These are phyloP conservation scores for Prunus yedoensis DNA, from an alignment of 331 rosid genomes.

Conservation along the genomic window DNA sequence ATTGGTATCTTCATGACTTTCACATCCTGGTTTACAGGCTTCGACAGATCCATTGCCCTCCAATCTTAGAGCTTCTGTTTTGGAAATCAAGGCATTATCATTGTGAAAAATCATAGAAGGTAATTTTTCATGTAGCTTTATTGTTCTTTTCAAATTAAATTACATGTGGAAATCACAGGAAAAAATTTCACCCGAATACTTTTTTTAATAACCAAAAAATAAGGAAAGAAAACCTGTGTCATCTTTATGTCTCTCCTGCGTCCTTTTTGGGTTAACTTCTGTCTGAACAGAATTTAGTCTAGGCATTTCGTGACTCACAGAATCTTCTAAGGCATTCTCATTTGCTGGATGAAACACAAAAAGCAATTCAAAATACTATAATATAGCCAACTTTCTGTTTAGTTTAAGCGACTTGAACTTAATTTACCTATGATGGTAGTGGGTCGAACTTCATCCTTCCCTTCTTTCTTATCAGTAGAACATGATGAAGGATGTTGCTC, in stretches of 20 bases:
- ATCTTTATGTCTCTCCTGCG: conserved; percentile 38
- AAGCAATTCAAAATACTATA: conserved; percentile 26
- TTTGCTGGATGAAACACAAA: conserved; percentile 40
- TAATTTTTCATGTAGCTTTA: not conserved
- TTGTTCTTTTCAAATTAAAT: not conserved
- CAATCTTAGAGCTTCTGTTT: conserved; percentile 32
- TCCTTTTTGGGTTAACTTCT: conserved; percentile 28
- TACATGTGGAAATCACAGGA: not conserved
- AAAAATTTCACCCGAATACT: not conserved
- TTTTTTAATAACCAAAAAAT: no score
- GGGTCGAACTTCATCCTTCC: conserved; percentile 38
- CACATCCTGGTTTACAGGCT: conserved; percentile 39
- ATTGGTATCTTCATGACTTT: conserved; percentile 40
- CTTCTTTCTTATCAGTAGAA: conserved; percentile 45
- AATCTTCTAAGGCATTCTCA: conserved; percentile 41
- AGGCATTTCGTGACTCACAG: conserved; percentile 32
- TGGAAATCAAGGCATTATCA: conserved; percentile 24
- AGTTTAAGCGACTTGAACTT: conserved; percentile 23
- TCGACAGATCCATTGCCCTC: conserved; percentile 23
- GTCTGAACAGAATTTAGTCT: conserved; percentile 19
- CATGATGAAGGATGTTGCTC: conserved; percentile 35
- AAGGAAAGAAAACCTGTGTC: conserved; percentile 29
- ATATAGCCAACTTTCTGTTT: conserved; percentile 8
- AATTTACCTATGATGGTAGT: conserved; percentile 46
- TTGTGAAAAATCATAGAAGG: not conserved